These are phyloP conservation scores for Pisolithus microcarpus DNA, from an alignment of 768 basidiomycete genomes.

Conservation along the genomic window DNA sequence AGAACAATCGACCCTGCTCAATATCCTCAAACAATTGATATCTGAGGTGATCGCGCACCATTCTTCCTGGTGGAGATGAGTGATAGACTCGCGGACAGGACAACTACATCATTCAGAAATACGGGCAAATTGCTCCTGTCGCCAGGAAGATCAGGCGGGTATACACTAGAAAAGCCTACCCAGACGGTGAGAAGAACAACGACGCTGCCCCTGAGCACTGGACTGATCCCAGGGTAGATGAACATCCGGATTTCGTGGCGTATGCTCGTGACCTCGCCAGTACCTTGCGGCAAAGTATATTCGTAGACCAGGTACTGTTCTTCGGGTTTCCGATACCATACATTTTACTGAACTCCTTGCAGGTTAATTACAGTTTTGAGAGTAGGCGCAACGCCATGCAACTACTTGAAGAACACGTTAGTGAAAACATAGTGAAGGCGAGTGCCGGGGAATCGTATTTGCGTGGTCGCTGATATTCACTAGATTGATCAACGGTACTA, in stretches of 20 bases:
- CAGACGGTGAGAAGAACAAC: conserved; percentile 44
- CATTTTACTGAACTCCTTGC: not conserved
- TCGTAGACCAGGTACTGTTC: conserved; percentile 69
- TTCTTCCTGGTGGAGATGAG: not conserved
- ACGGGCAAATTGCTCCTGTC: conserved; percentile 55
- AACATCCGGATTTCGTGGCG: conserved; percentile 66
- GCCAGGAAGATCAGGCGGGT: conserved; percentile 50
- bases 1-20: conserved; percentile 76
- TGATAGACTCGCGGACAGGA: conserved; percentile 40
- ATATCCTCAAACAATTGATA: conserved; percentile 66
- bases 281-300: conserved; percentile 65
- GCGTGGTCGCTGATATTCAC: not conserved
- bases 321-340: not conserved
- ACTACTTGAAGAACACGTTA: conserved; percentile 84
- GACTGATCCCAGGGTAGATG: conserved; percentile 40
- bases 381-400: conserved; percentile 52
- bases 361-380: conserved; percentile 53
- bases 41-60: conserved; percentile 44
- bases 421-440: conserved; percentile 88
- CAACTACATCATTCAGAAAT: conserved; percentile 60
- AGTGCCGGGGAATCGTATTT: not conserved
- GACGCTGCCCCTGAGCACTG: not conserved
- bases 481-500: conserved; percentile 80
- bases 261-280: conserved; percentile 63
- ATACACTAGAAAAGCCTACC: conserved; percentile 55